Base-by-base conservation (phyloP, 73 alveolate genomes). In the Symbiodinium pilosum region DNA sequence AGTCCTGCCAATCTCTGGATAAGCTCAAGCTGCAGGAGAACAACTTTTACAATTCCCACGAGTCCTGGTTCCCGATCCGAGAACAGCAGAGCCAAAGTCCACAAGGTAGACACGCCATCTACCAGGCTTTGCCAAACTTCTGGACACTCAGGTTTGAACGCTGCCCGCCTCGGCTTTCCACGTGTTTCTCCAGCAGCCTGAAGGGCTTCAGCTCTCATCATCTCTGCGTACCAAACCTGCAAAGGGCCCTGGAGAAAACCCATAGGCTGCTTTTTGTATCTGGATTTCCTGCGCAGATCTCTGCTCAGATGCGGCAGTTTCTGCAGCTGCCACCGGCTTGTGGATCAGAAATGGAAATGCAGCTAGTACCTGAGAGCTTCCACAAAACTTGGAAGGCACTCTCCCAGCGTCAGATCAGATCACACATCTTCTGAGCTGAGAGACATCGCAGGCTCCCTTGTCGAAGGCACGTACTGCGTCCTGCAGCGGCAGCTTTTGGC, bases 1-100 rank as follows among this genome's bases (percentile, higher is more conserved):
- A 8, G 97, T 91, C 41, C 81, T 73, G 21, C 32, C 44, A 34
- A 30, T 21, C 26, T 12, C 26, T 5, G 71, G 71, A 4, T 30
- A 54, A 21, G 71, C 18, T 7, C 71, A 54, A 54, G 71, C 18
- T 54, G 71, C 71, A 3, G 30, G 26, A 54, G n/a, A n/a, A n/a
- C n/a, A n/a, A n/a, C n/a, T n/a, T n/a, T n/a, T n/a, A n/a, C n/a
- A n/a, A 47, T 47, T 47, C 16, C 77, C 77, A 18, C n/a, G 38
- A 7, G 77, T 64, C 77, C 85, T 32, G 41, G 97, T 91, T 4
- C 97, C 97, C 0, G 97, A 91, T 36, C 97, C 97, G 43, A 91
- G 81, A 34, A 91, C 97, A 1, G 97, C 97, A 4, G 97, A 91
- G n/a, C 97, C 97, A 43, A 91, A 91, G 51, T 91, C 97, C 83